A percentile compares a stretch with the other conserved stretches of the same genome.
Conservation (phyloP, 805 yeast genomes). For the Metschnikowia gelsemii region DNA sequence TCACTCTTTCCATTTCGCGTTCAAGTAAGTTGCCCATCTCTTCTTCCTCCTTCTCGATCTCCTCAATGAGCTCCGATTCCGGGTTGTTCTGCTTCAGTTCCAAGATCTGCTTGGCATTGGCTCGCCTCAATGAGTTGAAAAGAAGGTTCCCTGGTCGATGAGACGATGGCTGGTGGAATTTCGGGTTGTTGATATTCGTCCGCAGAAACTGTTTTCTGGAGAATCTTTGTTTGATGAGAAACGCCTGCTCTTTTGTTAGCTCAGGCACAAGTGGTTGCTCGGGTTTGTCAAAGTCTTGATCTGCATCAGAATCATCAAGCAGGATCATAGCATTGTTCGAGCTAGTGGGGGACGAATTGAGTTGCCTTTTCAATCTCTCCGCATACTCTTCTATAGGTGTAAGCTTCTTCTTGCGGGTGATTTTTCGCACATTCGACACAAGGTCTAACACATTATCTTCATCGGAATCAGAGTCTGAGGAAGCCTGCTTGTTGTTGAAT, state of each 20-base stretch:
- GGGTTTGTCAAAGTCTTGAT: slow-evolving; percentile 5
- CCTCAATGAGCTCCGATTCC: slow-evolving; percentile 31
- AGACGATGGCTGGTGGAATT: slow-evolving; percentile 10
- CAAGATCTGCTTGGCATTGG: slow-evolving; percentile 46
- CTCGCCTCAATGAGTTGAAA: slow-evolving; percentile 38
- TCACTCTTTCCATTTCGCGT: slow-evolving; percentile 50
- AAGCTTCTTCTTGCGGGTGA: slow-evolving; percentile 13
- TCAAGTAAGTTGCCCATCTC: slow-evolving; percentile 47
- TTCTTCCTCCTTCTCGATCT: slow-evolving; percentile 44
- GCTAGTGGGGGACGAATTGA: slow-evolving; percentile 29
- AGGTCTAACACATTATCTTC: slow-evolving; percentile 12
- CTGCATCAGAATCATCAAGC: slow-evolving; percentile 33
- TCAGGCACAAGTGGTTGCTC: slow-evolving; percentile 27
- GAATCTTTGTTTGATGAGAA: slow-evolving; percentile 34
- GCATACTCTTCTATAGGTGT: slow-evolving; percentile 39
- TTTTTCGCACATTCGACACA: slow-evolving; percentile 8
- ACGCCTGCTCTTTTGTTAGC: slow-evolving; percentile 33
- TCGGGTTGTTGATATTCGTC: neutral
- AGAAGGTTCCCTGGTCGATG: slow-evolving; percentile 23
- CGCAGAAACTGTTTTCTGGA: slow-evolving; percentile 23
- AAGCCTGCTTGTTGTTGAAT: neutral
- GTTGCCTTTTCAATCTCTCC: slow-evolving; percentile 27
- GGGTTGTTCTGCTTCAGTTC: slow-evolving; percentile 22
- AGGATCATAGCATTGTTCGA: slow-evolving; percentile 19
- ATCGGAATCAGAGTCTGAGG: slow-evolving; percentile 4